Conservation (phyloP, 768 basidiomycete species). For the Mycena rebaudengoi region DNA sequence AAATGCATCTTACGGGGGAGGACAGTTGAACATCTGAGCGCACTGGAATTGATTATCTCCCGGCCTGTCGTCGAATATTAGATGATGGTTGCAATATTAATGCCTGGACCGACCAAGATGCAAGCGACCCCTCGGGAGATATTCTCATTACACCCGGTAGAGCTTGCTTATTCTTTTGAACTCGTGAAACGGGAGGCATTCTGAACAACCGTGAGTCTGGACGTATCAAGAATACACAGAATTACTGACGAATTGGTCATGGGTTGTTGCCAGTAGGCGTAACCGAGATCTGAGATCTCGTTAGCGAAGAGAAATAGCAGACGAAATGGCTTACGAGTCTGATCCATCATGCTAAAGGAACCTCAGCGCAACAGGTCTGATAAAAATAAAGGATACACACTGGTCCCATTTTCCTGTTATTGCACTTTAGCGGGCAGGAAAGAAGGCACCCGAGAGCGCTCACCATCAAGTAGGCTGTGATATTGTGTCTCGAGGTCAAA, state of each 20-base stretch:
- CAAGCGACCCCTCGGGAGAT: conserved; percentile 64
- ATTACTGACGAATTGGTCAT: conserved; percentile 63
- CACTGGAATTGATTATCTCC: conserved; percentile 74
- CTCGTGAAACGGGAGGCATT: conserved; percentile 60
- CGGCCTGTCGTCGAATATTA: conserved; percentile 66
- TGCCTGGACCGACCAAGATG: conserved; percentile 57
- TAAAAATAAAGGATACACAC: conserved; percentile 40
- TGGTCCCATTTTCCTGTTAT: conserved; percentile 76
- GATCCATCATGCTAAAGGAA: conserved; percentile 69
- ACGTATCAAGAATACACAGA: not conserved
- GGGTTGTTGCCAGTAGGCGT: conserved; percentile 79
- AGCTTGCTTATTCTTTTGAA: conserved; percentile 63
- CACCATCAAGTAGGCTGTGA: conserved; percentile 63
- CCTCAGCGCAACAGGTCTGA: not conserved
- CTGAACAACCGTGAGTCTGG: conserved; percentile 32
- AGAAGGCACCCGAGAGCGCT: conserved; percentile 21
- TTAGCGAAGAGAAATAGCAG: too few relatives aligned
- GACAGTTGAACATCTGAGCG: conserved; percentile 48
- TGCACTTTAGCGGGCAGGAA: not conserved
- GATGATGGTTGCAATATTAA: not conserved
- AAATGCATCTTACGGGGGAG: conserved; percentile 36
- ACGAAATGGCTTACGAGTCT: conserved; percentile 66
- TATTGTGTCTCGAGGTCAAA: conserved; percentile 69
- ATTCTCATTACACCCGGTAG: conserved; percentile 72
- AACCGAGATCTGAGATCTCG: conserved; percentile 55